Conservation (phyloP, 1,284 basidiomycete species). For the Cryptococcus sp. region DNA sequence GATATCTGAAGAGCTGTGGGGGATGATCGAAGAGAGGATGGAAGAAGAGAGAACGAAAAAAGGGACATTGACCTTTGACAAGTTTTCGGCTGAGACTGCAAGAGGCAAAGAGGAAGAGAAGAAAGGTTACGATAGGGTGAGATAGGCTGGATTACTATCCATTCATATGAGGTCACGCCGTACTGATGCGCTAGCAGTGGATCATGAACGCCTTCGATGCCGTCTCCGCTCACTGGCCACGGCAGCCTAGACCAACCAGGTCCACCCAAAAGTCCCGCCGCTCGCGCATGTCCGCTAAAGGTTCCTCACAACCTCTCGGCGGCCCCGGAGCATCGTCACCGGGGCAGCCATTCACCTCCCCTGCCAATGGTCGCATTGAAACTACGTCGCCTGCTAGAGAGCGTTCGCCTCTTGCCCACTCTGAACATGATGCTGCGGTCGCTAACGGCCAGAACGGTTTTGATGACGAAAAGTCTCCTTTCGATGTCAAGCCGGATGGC, state of each 20-base stretch:
- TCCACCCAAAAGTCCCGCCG: slow-evolving; percentile 31
- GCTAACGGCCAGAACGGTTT: no score
- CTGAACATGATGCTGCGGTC: no score
- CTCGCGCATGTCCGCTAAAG: slow-evolving; percentile 17
- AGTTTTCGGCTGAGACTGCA: slow-evolving; percentile 35
- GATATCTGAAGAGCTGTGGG: slow-evolving; percentile 43
- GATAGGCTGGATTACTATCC: slow-evolving; percentile 7
- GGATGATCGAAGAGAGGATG: slow-evolving; percentile 47
- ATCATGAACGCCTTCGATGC: slow-evolving; percentile 88
- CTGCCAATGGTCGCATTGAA: slow-evolving; percentile 13
- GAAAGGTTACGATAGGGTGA: slow-evolving; percentile 53
- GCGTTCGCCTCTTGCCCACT: no score
- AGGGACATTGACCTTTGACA: slow-evolving; percentile 41
- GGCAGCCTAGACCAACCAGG: slow-evolving; percentile 19
- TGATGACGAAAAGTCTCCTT: not conserved
- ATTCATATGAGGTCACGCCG: not conserved
- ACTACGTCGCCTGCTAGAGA: no score
- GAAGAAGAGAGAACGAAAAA: slow-evolving; percentile 52
- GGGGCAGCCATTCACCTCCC: slow-evolving; percentile 10
- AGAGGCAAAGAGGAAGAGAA: slow-evolving; percentile 40
- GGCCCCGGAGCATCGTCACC: slow-evolving; percentile 28
- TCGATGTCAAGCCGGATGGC: slow-evolving; percentile 1
- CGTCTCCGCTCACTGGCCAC: slow-evolving; percentile 55
- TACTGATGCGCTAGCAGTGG: slow-evolving; percentile 53
- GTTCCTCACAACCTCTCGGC: slow-evolving; percentile 10